Evolutionary conservation across 1,284 basidiomycete species (phyloP).

Genomic region (Trametes pubescens): DNA sequence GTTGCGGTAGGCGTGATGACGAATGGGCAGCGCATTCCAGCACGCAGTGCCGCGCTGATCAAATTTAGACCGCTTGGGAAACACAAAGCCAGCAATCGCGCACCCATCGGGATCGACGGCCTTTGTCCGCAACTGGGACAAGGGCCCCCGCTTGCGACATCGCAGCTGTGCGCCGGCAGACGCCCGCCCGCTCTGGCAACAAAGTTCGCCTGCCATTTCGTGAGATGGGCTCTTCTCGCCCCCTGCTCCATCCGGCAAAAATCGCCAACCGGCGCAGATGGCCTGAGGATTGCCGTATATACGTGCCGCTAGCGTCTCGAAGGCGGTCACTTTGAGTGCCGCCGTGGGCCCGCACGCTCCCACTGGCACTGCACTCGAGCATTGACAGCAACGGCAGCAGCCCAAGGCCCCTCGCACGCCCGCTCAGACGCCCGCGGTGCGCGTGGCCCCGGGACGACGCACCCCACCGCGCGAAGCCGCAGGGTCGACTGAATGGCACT

Average conservation of each 20-base stretch:
- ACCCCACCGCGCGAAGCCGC: constrained; percentile 14
- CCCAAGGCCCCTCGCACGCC: constrained; percentile 10
- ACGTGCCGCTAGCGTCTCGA: constrained; percentile 24
- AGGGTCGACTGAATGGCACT: constrained; percentile 13
- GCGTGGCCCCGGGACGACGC: constrained; percentile 9
- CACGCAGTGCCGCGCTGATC: constrained; percentile 6
- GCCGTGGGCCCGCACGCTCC: not conserved
- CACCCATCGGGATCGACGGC: constrained; percentile 26
- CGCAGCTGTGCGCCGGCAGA: constrained; percentile 7
- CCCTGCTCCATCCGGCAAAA: constrained; percentile 24
- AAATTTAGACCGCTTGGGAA: constrained; percentile 27
- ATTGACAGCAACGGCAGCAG: no score
- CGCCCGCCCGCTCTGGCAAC: constrained; percentile 17
- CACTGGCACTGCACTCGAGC: not conserved
- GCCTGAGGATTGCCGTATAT: constrained; percentile 21
- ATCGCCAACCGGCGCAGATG: constrained; percentile 17
- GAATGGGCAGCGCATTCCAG: constrained; percentile 8
- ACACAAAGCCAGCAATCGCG: constrained; percentile 14
- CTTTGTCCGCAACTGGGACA: constrained; percentile 27
- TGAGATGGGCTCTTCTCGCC: constrained; percentile 22
- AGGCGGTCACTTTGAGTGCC: constrained; percentile 30
- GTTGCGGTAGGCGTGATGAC: constrained; percentile 25
- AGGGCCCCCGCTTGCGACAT: constrained; percentile 5
- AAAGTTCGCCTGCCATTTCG: constrained; percentile 20
- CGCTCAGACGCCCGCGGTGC: constrained; percentile 12